Evolutionary conservation across 352 stramenopile genomes (phyloP).

Genomic region (Pythium periplocum): DNA sequence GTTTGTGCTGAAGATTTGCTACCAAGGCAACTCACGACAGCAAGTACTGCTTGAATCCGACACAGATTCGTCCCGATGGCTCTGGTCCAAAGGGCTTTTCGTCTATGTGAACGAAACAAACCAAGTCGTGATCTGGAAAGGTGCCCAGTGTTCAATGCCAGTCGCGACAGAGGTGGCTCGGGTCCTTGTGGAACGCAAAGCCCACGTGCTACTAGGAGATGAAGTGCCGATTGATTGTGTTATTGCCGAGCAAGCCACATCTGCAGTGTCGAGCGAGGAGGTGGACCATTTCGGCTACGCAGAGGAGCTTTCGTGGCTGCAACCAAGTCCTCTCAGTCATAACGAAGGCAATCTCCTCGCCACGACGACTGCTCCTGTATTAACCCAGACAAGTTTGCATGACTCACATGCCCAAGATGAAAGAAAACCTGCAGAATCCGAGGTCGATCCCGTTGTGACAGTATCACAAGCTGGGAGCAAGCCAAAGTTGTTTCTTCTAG

Average conservation of each 20-base stretch:
- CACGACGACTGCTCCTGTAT: too few species aligned
- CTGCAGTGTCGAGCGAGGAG: slow-evolving; percentile 1
- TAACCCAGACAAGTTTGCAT: too few species aligned
- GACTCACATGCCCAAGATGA: too few species aligned
- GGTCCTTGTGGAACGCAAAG: slow-evolving; percentile 17
- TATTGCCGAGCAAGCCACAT: not conserved
- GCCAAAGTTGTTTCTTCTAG: slow-evolving; percentile 35
- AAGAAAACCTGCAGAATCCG: not conserved
- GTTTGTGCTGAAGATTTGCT: slow-evolving; percentile 52
- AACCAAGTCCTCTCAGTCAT: not conserved
- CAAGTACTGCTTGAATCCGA: not conserved
- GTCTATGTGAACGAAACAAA: slow-evolving; percentile 24
- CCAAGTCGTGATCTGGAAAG: slow-evolving; percentile 38
- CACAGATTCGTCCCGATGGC: not conserved
- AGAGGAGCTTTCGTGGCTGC: slow-evolving; percentile 29
- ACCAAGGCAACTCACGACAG: slow-evolving; percentile 9
- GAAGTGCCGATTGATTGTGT: not conserved
- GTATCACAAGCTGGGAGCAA: not conserved
- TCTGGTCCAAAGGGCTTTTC: slow-evolving; percentile 42
- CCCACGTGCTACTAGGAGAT: slow-evolving; percentile 13
- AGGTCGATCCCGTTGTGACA: not conserved
- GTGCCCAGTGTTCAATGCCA: slow-evolving; percentile 22
- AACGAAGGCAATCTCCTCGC: too few species aligned
- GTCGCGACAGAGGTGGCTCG: slow-evolving; percentile 16
- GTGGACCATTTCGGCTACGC: slow-evolving; percentile 33